Evolutionary conservation across 2,329 filamentous ascomycete species (phyloP), one percentile per base, ranked within the genome.

Genomic region (Colletotrichum sublineola): DNA sequence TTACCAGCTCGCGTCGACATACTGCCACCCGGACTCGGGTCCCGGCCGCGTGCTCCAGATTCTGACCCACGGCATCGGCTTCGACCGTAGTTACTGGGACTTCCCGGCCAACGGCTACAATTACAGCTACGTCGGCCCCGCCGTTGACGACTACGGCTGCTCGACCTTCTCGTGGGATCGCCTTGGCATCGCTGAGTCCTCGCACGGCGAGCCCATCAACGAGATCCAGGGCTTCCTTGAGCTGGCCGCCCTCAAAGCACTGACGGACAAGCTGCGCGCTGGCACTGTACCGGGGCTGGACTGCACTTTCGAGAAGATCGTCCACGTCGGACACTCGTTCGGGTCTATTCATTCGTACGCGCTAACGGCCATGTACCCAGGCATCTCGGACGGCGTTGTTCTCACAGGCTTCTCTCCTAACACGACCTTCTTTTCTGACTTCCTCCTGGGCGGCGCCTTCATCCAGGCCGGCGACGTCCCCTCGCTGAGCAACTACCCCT

Each of bases 271-370:
- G 74, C 81, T 90, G 1, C 86, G 87, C 40, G 75, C 78, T 1
- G 86, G 86, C 58, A 76, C 77, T 0, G 80, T 92, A 33, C 77
- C 82, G 0, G 80, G 81, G 29, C 78, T 87, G n/a, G 77, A 77
- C 38, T 75, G 78, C 29, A 33, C 33, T 44, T 84, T 81, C 75
- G 69, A 77, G 56, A 85, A 87, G 76, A 81, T 89, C 33, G 82
- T 90, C 11, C 90, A 92, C 77, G 83, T 91, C 20, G 91, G 90
- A 15, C 90, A 93, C 81, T 90, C 87, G 0, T 92, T 90, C 75
- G 91, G 91, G 42, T 90, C 89, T 0, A 80, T 86, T 7, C 87
- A 89, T 75, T 87, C 86, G 2, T 91, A 89, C 79, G 84, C 81
- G 60, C 82, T 92, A 29, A 86, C 87, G 9, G 84, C 84, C 58